Evolutionary conservation across 768 basidiomycete genomes (phyloP).

Genomic region (Boletus vinaceobasis): DNA sequence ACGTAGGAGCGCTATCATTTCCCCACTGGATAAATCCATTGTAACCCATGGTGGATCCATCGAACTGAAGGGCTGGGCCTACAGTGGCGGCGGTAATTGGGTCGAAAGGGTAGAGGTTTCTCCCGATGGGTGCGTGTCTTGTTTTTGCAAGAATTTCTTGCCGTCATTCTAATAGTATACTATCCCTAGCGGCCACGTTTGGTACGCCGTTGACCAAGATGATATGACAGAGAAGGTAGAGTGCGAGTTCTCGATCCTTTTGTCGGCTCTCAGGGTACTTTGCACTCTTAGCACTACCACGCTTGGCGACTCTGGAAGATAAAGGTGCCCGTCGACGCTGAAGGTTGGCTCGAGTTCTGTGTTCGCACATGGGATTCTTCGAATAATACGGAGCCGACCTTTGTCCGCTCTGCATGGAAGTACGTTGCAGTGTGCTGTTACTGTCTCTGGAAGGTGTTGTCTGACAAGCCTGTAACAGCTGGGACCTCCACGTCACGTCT

Average conservation of each 20-base stretch:
- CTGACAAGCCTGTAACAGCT: constrained; percentile 28
- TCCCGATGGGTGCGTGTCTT: constrained; percentile 5
- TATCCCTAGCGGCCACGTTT: constrained; percentile 10
- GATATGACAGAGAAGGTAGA: constrained; percentile 16
- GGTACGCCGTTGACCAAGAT: constrained; percentile 15
- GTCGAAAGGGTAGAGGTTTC: constrained; percentile 56
- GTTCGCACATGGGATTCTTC: constrained; percentile 57
- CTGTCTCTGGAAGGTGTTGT: background rate
- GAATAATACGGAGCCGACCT: constrained; percentile 55
- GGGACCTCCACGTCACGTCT: constrained; percentile 53
- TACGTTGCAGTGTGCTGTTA: constrained; percentile 23
- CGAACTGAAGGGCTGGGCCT: constrained; percentile 42
- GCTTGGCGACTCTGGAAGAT: constrained; percentile 55
- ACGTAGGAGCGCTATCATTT: constrained; percentile 14
- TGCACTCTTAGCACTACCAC: constrained; percentile 44
- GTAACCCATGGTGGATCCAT: constrained; percentile 49
- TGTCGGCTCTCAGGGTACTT: background rate
- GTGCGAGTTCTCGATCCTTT: background rate
- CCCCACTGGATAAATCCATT: constrained; percentile 37
- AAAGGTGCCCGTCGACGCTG: constrained; percentile 48
- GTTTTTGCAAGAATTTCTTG: background rate
- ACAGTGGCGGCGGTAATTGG: constrained; percentile 50
- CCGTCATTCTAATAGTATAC: background rate
- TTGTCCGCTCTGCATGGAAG: constrained; percentile 55
- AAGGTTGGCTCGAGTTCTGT: constrained; percentile 56